Base-by-base conservation (phyloP, 2,329 filamentous ascomycete genomes). In the Colletotrichum sublineola region DNA sequence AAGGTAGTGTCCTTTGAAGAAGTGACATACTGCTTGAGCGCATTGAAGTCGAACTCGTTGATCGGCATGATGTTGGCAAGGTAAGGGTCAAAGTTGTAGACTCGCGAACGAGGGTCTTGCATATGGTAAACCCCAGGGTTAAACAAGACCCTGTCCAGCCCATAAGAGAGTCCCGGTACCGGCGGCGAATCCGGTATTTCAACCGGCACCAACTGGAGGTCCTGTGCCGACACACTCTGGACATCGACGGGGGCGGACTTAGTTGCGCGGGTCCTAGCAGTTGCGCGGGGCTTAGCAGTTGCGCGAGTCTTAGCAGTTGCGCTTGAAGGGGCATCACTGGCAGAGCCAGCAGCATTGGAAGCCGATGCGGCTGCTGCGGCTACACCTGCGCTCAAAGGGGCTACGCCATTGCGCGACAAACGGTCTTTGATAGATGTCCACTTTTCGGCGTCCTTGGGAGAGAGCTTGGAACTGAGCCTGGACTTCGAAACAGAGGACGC, bases 81-180 rank as follows among this genome's bases (percentile, higher is more conserved):
- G 78, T 98, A 98, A 0, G 97, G 96, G 79, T 99, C 96, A 77
- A 99, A 99, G 80, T 99, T 99, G 87, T 91, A 99, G 8, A 98
- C 94, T 24, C 91, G 89, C 50, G 96, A 95, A 70, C 94, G 90
- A 33, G 92, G 91, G 80, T 99, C 96, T 81, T 97, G 95, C 63
- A 99, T 88, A 63, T 94, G 92, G 80, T 98, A 97, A 48, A 98
- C 94, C 31, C 96, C 95, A 2, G 92, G 92, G 78, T 98, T 99
- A 87, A 99, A 99, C 3, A 99, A 84, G n/a, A 97, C 96, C 68
- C 95, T 89, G 74, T 97, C 94, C 42, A 98, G 86, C 8, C 93
- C 92, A 79, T 96, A 92, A 2, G 89, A 85, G 2, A 97, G 84
- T 36, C 82, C 82, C 1, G 94, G 93, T 14, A 90, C 86, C 0